Percentiles rank a stretch among this genome's conserved stretches.
Evolutionary conservation across 441 rosid genomes (phyloP).

Genomic region (Manihot esculenta): DNA sequence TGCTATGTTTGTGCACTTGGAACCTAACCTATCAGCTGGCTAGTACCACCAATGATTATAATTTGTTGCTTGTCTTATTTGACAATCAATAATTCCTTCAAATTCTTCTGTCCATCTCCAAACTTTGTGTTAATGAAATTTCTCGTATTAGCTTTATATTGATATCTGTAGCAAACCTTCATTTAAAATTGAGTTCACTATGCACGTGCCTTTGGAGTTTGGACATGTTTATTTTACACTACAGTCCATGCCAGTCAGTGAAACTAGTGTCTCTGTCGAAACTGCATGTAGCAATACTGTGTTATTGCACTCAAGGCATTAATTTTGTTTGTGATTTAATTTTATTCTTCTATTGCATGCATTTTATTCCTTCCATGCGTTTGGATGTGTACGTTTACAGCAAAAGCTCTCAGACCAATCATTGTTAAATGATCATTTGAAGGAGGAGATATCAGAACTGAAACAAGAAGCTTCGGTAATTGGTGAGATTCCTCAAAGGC

Average conservation of each 20-base stretch:
- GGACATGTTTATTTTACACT: neutral
- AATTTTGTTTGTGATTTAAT: neutral
- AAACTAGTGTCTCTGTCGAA: neutral
- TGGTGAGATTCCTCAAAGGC: constrained; percentile 51
- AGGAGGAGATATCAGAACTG: constrained; percentile 60
- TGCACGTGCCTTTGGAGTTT: neutral
- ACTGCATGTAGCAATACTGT: neutral
- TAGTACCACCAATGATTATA: neutral
- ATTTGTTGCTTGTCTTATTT: neutral
- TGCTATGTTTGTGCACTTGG: neutral
- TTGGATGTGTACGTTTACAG: constrained; percentile 38
- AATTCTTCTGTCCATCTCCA: neutral
- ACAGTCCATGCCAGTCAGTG: neutral
- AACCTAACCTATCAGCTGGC: neutral
- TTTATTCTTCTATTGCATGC: constrained; percentile 2
- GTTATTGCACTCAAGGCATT: neutral
- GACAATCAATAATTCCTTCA: neutral
- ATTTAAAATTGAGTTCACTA: neutral
- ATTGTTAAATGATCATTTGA: constrained; percentile 46
- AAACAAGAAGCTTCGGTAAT: constrained; percentile 43
- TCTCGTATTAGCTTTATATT: neutral
- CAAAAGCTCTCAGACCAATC: constrained; percentile 55
- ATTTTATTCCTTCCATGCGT: neutral
- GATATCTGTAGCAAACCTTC: neutral
- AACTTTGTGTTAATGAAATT: neutral